Evolutionary conservation across 1,139 yeast species (phyloP), one percentile per base, ranked within the genome.

Genomic region (Yamadazyma membranifaciens): DNA sequence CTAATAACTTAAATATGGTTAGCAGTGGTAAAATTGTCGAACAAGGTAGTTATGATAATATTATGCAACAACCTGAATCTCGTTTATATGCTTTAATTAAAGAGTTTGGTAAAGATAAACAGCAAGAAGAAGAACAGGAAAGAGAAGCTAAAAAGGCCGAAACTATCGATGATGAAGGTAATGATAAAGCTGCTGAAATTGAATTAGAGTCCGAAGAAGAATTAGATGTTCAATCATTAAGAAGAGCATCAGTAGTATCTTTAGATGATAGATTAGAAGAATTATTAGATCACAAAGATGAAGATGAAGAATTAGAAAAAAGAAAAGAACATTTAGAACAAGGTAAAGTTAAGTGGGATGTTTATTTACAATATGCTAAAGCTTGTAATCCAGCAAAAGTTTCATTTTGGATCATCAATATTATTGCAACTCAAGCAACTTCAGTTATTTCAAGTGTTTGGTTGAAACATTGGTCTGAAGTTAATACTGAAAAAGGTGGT

Each of bases 391-490:
- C 87, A n/a, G 62, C 58, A 38, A 81, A 80, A 49, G 96, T 91
- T 13, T 30, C 69, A 0, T 51, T 82, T 3, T 81, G 83, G 56
- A 56, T 87, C 42, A 37, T 44, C 3, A 69, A 75, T 46, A 71
- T 81, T 34, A 55, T 83, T 15, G 41, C 63, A 12, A 74, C 89
- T 1, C 85, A 82, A 75, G 65, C 77, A 15, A 60, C 86, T 35
- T 76, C 81, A 43, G 60, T 63, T 45, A 48, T 48, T 14, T 63
- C 91, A 34, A 88, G 83, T 57, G 77, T 92, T 39, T 92, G 98
- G 98, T 78, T 92, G 56, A 92, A 92, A 60, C 91, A 88, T 60
- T 94, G 98, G 98, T 88, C 98, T 9, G 98, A 92, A 59, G 79
- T 85, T 29, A 92, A 92, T 58, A 75, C 89, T 4, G 67, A 62